A percentile compares a stretch with the other conserved stretches of the same genome.
phyloP scores from a whole-genome alignment of 345 rosid species.

The Excoecaria agallocha region DNA sequence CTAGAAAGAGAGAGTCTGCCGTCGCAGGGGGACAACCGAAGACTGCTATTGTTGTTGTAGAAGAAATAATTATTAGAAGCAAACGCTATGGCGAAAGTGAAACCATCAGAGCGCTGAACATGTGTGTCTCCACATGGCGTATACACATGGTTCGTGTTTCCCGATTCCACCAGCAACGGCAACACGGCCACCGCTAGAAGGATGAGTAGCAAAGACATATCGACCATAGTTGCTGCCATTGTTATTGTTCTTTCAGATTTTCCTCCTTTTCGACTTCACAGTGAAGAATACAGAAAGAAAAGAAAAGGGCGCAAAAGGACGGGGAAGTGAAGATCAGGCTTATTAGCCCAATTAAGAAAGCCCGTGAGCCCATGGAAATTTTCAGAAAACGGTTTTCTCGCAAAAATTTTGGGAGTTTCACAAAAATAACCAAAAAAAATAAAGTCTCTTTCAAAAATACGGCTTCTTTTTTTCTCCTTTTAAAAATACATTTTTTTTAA shows the following conservation, averaged over 20 bases:
- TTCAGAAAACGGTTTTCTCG: too few relatives aligned
- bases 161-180: constrained; percentile 37
- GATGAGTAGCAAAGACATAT: background rate
- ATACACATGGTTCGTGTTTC: constrained; percentile 47
- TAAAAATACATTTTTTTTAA: too few relatives aligned
- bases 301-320: background rate
- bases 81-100: constrained; percentile 79
- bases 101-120: constrained; percentile 68
- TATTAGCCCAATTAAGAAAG: background rate
- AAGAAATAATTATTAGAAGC: constrained; percentile 53
- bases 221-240: background rate
- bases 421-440: too few relatives aligned
- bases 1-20: constrained; percentile 55
- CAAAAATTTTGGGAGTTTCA: too few relatives aligned
- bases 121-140: constrained; percentile 76
- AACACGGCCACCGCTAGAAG: constrained; percentile 12
- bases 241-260: background rate
- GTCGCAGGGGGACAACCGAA: constrained; percentile 85
- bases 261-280: background rate
- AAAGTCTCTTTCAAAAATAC: too few relatives aligned
- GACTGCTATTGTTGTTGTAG: constrained; percentile 33
- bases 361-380: too few relatives aligned
- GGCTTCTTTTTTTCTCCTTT: too few relatives aligned
- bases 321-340: background rate
- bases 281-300: background rate